Conservation (phyloP, 2,329 filamentous ascomycete genomes). For the Fusarium sp. region DNA sequence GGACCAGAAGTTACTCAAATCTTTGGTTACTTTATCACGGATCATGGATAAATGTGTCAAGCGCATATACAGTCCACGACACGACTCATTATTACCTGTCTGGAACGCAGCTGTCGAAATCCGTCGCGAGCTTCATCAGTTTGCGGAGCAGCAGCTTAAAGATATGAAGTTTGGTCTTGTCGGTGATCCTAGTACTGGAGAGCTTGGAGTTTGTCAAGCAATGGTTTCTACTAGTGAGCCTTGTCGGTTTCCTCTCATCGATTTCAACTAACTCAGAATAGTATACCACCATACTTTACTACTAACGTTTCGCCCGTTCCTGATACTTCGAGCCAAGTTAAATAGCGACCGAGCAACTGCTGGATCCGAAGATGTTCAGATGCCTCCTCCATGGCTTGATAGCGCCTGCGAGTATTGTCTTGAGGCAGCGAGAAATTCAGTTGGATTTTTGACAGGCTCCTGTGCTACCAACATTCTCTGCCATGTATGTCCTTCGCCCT, state of each 20-base stretch:
- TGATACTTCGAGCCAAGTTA: slow-evolving; percentile 59
- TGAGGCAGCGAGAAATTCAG: slow-evolving; percentile 56
- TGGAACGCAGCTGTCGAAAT: slow-evolving; percentile 52
- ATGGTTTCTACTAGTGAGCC: slow-evolving; percentile 56
- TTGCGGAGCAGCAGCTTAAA: slow-evolving; percentile 48
- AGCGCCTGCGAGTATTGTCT: slow-evolving; percentile 58
- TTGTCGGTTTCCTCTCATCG: background rate
- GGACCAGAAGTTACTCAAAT: slow-evolving; percentile 55
- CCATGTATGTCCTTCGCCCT: slow-evolving; percentile 47
- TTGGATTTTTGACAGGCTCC: slow-evolving; percentile 56
- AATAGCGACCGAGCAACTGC: slow-evolving; percentile 49
- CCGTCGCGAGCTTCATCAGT: slow-evolving; percentile 48
- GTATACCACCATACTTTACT: slow-evolving; percentile 59
- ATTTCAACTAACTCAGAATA: slow-evolving; percentile 30
- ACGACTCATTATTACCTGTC: slow-evolving; percentile 53
- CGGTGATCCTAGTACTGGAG: slow-evolving; percentile 52
- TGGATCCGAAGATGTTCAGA: slow-evolving; percentile 29
- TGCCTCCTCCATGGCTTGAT: slow-evolving; percentile 55
- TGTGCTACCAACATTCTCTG: slow-evolving; percentile 56
- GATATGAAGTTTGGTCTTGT: slow-evolving; percentile 53
- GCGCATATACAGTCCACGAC: slow-evolving; percentile 56
- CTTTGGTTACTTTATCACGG: slow-evolving; percentile 54
- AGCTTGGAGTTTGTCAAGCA: slow-evolving; percentile 56
- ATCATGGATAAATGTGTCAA: slow-evolving; percentile 56
- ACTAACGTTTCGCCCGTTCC: slow-evolving; percentile 59